Evolutionary conservation across 139 green algal genomes (phyloP).

Genomic region (Chlorella sp.): DNA sequence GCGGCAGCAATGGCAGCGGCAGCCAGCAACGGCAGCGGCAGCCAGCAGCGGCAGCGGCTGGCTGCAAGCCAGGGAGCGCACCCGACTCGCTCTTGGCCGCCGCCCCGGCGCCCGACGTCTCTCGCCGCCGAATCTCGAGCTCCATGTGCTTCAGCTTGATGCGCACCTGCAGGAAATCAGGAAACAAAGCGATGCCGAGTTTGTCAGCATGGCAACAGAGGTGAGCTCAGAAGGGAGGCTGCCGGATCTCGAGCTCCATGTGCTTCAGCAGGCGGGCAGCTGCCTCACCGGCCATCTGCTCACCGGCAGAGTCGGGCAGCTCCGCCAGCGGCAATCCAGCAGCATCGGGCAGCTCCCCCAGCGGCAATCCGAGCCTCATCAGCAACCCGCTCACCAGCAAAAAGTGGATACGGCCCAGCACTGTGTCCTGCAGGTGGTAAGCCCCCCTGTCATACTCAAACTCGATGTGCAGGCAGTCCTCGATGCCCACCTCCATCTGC

Average conservation of each 20-base stretch:
- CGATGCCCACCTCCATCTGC: conserved; percentile 99
- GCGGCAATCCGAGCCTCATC: too few relatives aligned
- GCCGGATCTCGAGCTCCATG: neutral
- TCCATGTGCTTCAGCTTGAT: conserved; percentile 99
- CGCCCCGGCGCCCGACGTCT: conserved; percentile 86
- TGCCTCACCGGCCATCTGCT: too few relatives aligned
- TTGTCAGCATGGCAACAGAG: neutral
- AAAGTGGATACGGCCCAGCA: conserved; percentile 98
- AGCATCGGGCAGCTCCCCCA: too few relatives aligned
- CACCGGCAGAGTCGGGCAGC: too few relatives aligned
- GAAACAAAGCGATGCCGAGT: neutral
- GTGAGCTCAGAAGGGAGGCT: neutral
- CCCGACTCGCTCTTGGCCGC: conserved; percentile 84
- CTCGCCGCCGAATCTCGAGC: conserved; percentile 94
- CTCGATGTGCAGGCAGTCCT: conserved; percentile 99
- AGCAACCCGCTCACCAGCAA: conserved; percentile 82
- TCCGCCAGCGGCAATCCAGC: too few relatives aligned
- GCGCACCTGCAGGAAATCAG: conserved; percentile 56
- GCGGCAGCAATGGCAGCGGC: neutral
- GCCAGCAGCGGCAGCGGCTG: neutral
- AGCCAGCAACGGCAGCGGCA: neutral
- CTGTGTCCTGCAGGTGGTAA: conserved; percentile 92
- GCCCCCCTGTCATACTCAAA: conserved; percentile 96
- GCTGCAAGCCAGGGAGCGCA: neutral
- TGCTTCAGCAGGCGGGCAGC: neutral